Evolutionary conservation across 2,329 filamentous ascomycete species (phyloP).

Genomic region (Aspergillus fumigatus): DNA sequence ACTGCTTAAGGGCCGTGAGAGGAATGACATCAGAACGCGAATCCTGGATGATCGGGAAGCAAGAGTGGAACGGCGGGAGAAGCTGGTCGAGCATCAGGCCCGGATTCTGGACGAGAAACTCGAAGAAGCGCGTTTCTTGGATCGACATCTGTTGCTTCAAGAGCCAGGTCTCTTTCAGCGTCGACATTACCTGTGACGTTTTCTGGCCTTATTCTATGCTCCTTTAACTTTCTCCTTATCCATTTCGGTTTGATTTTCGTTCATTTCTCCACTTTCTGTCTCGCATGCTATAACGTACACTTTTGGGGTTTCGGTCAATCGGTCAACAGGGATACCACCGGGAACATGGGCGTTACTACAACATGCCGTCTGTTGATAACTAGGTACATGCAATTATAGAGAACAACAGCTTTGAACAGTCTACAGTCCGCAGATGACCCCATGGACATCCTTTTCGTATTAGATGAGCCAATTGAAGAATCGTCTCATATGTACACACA

Average conservation of each 20-base stretch:
- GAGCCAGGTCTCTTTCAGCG: constrained; percentile 12
- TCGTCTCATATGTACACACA: not conserved
- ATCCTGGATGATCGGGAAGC: constrained; percentile 26
- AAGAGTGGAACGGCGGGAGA: constrained; percentile 21
- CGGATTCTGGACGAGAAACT: constrained; percentile 18
- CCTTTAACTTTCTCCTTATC: not conserved
- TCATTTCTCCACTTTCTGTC: not conserved
- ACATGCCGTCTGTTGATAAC: not conserved
- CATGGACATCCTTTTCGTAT: not conserved
- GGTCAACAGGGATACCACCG: constrained; percentile 1
- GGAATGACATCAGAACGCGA: constrained; percentile 24
- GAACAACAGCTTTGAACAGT: not conserved
- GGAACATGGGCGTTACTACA: not conserved
- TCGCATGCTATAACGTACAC: not conserved
- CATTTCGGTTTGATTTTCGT: constrained; percentile 3
- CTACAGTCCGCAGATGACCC: not conserved
- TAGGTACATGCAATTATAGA: not conserved
- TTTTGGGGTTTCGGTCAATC: constrained; percentile 5
- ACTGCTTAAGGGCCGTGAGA: constrained; percentile 9
- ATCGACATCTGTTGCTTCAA: constrained; percentile 14
- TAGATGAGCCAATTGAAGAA: not conserved
- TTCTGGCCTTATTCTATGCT: not conserved
- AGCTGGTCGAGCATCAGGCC: constrained; percentile 15
- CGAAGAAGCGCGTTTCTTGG: constrained; percentile 8
- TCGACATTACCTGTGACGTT: constrained; percentile 8